Percentiles rank a stretch among this genome's conserved stretches.
These are phyloP conservation scores for Lithocarpus polystachyus DNA, from an alignment of 306 rosid species.

Conservation along the genomic window DNA sequence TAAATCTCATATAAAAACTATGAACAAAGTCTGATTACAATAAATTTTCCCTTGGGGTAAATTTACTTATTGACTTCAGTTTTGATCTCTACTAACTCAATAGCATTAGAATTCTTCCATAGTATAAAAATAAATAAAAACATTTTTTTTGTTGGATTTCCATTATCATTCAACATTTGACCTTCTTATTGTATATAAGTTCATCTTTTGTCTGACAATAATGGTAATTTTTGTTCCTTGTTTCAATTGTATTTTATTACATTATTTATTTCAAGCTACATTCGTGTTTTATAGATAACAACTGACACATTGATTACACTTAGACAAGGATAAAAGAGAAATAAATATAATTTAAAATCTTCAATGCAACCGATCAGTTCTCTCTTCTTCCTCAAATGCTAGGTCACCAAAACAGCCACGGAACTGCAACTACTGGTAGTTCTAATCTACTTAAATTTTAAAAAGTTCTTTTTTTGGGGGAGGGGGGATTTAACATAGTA, in stretches of 20 bases:
- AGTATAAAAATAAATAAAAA: neutral
- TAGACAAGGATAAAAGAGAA: too few relatives aligned
- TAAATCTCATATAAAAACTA: neutral
- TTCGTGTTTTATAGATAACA: neutral
- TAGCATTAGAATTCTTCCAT: neutral
- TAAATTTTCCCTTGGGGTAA: neutral
- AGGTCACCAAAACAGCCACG: too few relatives aligned
- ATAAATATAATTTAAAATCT: too few relatives aligned
- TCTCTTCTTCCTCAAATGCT: too few relatives aligned
- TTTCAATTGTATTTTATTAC: neutral
- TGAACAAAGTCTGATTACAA: neutral
- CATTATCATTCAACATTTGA: neutral
- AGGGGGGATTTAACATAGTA: neutral
- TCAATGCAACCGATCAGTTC: too few relatives aligned
- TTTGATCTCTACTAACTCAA: neutral
- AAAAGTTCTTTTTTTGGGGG: neutral
- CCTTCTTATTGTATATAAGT: neutral
- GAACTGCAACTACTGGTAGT: too few relatives aligned
- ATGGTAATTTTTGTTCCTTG: neutral
- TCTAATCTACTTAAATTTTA: too few relatives aligned
- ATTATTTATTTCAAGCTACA: neutral
- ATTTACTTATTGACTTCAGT: neutral
- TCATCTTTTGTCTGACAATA: neutral
- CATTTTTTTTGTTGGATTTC: neutral
- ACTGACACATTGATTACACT: neutral